Evolutionary conservation across 2,329 filamentous ascomycete genomes (phyloP), one percentile per base, ranked within the genome.

Genomic region (Thielaviopsis populi): DNA sequence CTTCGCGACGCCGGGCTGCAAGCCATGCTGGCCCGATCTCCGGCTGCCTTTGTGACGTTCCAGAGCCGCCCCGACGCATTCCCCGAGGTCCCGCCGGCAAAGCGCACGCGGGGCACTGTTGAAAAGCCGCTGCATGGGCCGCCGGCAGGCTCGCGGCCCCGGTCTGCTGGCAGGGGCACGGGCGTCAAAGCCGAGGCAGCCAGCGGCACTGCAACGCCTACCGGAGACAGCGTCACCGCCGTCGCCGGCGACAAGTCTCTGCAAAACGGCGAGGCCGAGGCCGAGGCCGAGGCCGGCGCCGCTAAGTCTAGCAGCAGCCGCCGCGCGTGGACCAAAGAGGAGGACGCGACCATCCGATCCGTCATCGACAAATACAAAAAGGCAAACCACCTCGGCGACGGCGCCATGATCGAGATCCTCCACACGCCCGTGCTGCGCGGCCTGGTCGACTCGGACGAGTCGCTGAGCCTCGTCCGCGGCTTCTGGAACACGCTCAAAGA

Each of bases 381-480:
- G 43, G 15, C 22, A 30, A 61, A 63, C 24, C 50, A 63, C 37
- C 43, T 66, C 15, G 42, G 56, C 3, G 56, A 43, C 6, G 58
- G 53, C 15, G 54, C 59, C 15, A 60, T 66, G 11, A 46, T 43
- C 15, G 42, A 63, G 27, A 61, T 63, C 6, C 42, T 66, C 1
- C 59, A 66, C 33, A 66, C 64, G 19, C 64, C 64, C 24, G 58
- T 66, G 24, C 46, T 66, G 37, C 64, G 64, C 27, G 48, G 54
- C 17, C 40, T 66, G 17, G 58, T 66, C 40, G 54, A 63, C 37
- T 63, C 43, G 3, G 41, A 53, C n/a, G 58, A 56, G 33, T 46
- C 59, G 1, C 46, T 66, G 3, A 48, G 24, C 10, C 42, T 63
- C 27, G 54, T 66, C 11, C 56, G 61, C 6, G 56, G 41, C 1